Evolutionary conservation across 441 rosid species (phyloP), one percentile per base, ranked within the genome.

Genomic region (Erodium texanum): DNA sequence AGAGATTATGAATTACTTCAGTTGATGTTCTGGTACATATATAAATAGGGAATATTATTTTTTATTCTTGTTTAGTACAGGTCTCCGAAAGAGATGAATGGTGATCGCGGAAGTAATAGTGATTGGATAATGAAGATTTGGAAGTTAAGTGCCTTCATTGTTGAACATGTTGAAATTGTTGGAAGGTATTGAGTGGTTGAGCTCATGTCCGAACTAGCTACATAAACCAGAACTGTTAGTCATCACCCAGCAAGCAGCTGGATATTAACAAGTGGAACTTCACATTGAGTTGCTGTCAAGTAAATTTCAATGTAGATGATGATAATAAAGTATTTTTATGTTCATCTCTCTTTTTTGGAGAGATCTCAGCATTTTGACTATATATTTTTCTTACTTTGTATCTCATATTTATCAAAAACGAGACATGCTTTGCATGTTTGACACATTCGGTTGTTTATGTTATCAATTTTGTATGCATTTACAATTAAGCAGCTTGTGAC

Each of bases 41-140:
- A n/a, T n/a, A n/a, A n/a, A n/a, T n/a, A n/a, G n/a, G n/a, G n/a
- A n/a, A n/a, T n/a, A n/a, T n/a, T n/a, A n/a, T n/a, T n/a, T n/a
- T n/a, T n/a, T 32, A 32, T 34, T 34, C 43, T 38, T 38, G 43
- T 38, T 2, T 38, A 14, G 8, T 16, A 50, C 61, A 16, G 61
- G 23, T 16, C 61, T 54, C 61, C 61, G 22, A 54, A 50, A 54
- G 23, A 54, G 61, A 54, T 54, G 61, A 54, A 54, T 54, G 61
- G 61, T 19, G 61, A 54, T 54, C 61, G 61, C 61, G 61, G 61
- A 54, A 54, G 61, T 54, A 19, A 54, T 54, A 54, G 23, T 54
- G 23, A 7, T 16, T 54, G 23, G 61, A 6, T 16, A 6, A 16
- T 12, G 24, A 16, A 50, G 58, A 11, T n/a, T 50, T 14, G 61